Conservation (phyloP, 352 stramenopile genomes). For the Globisporangium irregulare region DNA sequence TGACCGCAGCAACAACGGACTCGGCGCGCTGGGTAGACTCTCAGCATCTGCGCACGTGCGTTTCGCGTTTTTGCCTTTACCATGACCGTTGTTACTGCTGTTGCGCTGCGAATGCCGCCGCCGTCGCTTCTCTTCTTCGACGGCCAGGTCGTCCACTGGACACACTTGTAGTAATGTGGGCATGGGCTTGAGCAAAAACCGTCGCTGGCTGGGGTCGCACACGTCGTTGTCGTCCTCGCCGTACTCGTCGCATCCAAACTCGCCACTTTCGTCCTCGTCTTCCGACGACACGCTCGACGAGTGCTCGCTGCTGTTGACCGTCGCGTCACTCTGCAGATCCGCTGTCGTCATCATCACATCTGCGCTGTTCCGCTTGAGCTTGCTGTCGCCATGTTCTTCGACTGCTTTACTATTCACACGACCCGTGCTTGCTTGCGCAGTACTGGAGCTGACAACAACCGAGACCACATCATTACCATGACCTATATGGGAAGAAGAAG, state of each 20-base stretch:
- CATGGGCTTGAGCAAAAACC: constrained; percentile 74
- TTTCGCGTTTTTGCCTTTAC: constrained; percentile 41
- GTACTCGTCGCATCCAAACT: constrained; percentile 19
- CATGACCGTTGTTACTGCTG: constrained; percentile 18
- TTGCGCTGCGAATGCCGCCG: constrained; percentile 36
- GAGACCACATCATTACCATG: neutral
- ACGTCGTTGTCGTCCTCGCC: constrained; percentile 5
- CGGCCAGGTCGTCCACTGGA: constrained; percentile 64
- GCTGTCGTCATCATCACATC: neutral
- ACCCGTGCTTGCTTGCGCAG: neutral
- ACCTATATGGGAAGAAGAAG: neutral
- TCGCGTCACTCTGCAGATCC: constrained; percentile 15
- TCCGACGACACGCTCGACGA: constrained; percentile 13
- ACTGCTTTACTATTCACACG: neutral
- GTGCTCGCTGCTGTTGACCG: constrained; percentile 18
- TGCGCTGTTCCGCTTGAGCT: neutral
- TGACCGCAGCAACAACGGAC: constrained; percentile 23
- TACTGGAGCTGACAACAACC: neutral
- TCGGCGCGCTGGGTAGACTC: constrained; percentile 47
- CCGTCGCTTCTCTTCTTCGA: constrained; percentile 79
- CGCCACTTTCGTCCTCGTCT: neutral
- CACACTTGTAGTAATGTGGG: constrained; percentile 61
- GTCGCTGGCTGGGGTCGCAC: constrained; percentile 3
- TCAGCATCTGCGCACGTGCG: constrained; percentile 50
- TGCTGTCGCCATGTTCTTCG: neutral